A percentile compares a stretch with the other conserved stretches of the same genome.
These are phyloP conservation scores for Cyberlindnera mrakii DNA, from an alignment of 805 yeast genomes.

Conservation along the genomic window DNA sequence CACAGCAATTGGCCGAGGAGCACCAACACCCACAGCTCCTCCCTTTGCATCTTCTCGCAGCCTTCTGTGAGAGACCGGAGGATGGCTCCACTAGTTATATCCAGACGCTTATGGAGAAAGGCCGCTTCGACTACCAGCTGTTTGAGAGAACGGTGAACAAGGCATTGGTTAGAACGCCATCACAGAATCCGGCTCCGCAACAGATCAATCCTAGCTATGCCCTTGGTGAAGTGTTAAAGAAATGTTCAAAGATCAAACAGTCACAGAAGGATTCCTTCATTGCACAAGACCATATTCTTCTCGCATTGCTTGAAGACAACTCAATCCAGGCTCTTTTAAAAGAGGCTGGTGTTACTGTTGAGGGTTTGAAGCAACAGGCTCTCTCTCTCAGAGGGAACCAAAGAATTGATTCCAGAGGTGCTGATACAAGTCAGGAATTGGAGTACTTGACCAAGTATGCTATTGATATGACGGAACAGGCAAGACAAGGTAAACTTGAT, in stretches of 20 bases:
- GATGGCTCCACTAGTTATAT: constrained; percentile 60
- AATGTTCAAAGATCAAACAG: constrained; percentile 70
- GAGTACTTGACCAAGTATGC: constrained; percentile 91
- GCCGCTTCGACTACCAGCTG: constrained; percentile 78
- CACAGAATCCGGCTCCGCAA: constrained; percentile 84
- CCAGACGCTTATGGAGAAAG: constrained; percentile 78
- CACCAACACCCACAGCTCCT: constrained; percentile 75
- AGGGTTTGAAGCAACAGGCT: constrained; percentile 71
- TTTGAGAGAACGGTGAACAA: constrained; percentile 78
- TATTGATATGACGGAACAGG: constrained; percentile 87
- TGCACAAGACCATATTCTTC: constrained; percentile 89
- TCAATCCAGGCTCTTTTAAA: constrained; percentile 66
- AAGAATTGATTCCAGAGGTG: constrained; percentile 87
- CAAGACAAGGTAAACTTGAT: constrained; percentile 90
- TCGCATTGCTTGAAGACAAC: constrained; percentile 78
- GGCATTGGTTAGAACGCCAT: constrained; percentile 76
- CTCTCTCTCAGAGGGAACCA: constrained; percentile 81
- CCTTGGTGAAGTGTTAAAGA: constrained; percentile 67
- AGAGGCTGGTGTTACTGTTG: constrained; percentile 61
- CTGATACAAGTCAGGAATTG: constrained; percentile 79
- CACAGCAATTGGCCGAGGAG: constrained; percentile 77
- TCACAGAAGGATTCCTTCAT: constrained; percentile 88
- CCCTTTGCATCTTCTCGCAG: constrained; percentile 90
- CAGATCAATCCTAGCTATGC: constrained; percentile 71
- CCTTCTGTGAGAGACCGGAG: constrained; percentile 62